Evolutionary conservation across 345 rosid genomes (phyloP), one percentile per base, ranked within the genome.

Genomic region (Capsella bursapastoris): DNA sequence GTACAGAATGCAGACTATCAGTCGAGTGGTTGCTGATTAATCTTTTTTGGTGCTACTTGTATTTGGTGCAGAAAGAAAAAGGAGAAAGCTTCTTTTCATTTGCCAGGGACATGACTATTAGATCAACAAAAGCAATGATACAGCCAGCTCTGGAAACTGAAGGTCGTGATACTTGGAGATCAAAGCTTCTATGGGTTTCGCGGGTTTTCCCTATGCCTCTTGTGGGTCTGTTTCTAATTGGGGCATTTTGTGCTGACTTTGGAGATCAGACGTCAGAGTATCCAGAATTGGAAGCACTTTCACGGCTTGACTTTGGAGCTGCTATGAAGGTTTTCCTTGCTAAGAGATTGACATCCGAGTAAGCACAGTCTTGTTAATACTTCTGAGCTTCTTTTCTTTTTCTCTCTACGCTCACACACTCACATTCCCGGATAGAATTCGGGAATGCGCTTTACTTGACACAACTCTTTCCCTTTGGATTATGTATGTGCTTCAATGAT

Each of bases 141-240:
- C 87, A 88, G 31, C 80, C 89, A 11, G 62, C 84, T 73, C 80
- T 85, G 40, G 69, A 73, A 53, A 91, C 92, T 3, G 85, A 88
- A 70, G 88, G 84, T 81, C 95, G 82, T 60, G 93, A 81, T 77
- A 87, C 96, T 52, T 90, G 87, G 97, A 86, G 86, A 80, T 95
- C 97, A 12, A 91, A 89, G 78, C 97, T 95, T 80, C 83, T 90
- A 7, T 95, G 97, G 99, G 92, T 93, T 44, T 91, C 99, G 28
- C 84, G 97, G 49, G 97, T 86, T 16, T 88, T 95, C 34, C 96
- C 99, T 4, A 95, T 91, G 99, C 99, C 99, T 61, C 99, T 95
- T 51, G 86, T 95, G 1, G 99, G 99, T 64, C 87, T 95, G 77
- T 82, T 89, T 77, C 86, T 91, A 71, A 95, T 95, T 22, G 89